Conservation (phyloP, 2,329 filamentous ascomycete species). For the Lachnellula suecica region DNA sequence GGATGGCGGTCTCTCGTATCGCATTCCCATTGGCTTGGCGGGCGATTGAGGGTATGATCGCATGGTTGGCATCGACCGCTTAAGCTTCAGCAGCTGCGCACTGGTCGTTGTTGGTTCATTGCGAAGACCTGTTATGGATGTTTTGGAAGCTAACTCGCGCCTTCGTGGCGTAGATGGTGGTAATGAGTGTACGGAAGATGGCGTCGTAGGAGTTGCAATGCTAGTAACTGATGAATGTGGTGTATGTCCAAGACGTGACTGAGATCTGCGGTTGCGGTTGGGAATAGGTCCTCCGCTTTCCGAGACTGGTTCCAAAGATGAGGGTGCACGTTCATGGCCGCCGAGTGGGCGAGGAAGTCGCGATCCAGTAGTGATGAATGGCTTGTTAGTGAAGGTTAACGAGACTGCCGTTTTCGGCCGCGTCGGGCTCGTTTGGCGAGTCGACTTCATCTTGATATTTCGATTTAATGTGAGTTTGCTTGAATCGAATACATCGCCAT, state of each 20-base stretch:
- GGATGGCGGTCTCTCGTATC: constrained; percentile 60
- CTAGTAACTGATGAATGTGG: constrained; percentile 67
- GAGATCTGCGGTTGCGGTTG: constrained; percentile 58
- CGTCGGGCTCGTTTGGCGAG: constrained; percentile 66
- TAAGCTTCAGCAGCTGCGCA: constrained; percentile 63
- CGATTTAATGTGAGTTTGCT: constrained; percentile 83
- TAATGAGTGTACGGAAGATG: constrained; percentile 52
- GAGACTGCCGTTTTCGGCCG: constrained; percentile 76
- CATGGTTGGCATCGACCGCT: constrained; percentile 64
- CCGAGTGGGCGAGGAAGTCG: constrained; percentile 75
- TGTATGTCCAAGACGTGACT: constrained; percentile 68
- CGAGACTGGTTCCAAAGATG: constrained; percentile 86
- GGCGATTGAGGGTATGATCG: constrained; percentile 48
- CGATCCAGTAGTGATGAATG: constrained; percentile 52
- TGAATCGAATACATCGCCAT: constrained; percentile 77
- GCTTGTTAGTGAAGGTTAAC: constrained; percentile 86
- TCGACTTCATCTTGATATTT: constrained; percentile 84
- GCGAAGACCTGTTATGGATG: constrained; percentile 53
- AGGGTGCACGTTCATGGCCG: constrained; percentile 68
- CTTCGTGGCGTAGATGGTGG: constrained; percentile 61
- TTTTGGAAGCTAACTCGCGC: constrained; percentile 56
- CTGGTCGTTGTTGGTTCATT: constrained; percentile 64
- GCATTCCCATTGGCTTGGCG: constrained; percentile 46
- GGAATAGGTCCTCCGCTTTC: constrained; percentile 77
- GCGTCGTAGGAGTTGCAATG: constrained; percentile 59